Evolutionary conservation across 352 stramenopile species (phyloP).

Genomic region (Paralagenidium karlingii): DNA sequence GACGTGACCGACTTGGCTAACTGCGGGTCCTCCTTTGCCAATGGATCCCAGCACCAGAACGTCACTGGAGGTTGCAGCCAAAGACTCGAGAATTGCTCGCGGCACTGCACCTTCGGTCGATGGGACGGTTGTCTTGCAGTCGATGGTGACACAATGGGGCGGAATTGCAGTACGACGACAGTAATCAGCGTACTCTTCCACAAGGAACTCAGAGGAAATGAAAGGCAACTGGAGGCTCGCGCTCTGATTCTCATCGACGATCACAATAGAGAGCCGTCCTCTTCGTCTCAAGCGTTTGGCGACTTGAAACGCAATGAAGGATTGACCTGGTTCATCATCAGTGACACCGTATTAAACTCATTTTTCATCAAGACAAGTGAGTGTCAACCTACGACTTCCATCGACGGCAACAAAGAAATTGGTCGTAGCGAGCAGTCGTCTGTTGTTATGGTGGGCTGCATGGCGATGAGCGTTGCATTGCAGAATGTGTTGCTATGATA

Average conservation of each 20-base stretch:
- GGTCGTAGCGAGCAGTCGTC: constrained; percentile 23
- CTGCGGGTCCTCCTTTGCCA: constrained; percentile 37
- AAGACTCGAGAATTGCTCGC: constrained; percentile 21
- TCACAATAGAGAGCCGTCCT: constrained; percentile 23
- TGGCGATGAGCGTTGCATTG: neutral
- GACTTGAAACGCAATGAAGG: constrained; percentile 43
- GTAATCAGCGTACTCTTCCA: constrained; percentile 42
- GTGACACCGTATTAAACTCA: neutral
- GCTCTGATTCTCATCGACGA: constrained; percentile 29
- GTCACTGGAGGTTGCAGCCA: constrained; percentile 12
- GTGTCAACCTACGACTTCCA: constrained; percentile 32
- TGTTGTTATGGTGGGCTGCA: constrained; percentile 24
- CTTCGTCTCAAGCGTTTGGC: constrained; percentile 28
- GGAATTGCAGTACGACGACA: constrained; percentile 24
- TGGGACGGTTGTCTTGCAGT: constrained; percentile 7
- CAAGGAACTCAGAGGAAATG: constrained; percentile 45
- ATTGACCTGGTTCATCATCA: constrained; percentile 54
- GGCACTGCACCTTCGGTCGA: constrained; percentile 1
- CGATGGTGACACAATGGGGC: constrained; percentile 20
- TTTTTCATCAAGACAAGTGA: neutral
- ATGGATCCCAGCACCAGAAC: constrained; percentile 43
- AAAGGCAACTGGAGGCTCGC: constrained; percentile 35
- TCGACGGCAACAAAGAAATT: constrained; percentile 44
- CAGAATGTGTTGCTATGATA: too few relatives aligned
- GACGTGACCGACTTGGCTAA: constrained; percentile 47